Conservation (phyloP, 495 filamentous ascomycete genomes). For the Aspergillus funiculosus region DNA sequence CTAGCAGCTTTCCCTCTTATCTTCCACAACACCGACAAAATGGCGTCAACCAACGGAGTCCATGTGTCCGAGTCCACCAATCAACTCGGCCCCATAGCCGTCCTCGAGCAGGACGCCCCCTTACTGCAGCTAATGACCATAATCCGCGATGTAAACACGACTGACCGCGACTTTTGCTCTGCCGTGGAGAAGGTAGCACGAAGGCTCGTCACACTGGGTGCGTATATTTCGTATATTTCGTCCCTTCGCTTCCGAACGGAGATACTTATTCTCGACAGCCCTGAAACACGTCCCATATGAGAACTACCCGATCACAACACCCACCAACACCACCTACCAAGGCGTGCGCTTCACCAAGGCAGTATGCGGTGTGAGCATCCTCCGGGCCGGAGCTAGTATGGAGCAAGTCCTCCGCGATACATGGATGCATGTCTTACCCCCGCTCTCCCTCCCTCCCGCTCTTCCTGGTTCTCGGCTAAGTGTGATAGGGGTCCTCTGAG, state of each 20-base stretch:
- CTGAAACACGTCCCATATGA: slow-evolving; percentile 15
- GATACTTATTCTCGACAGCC: slow-evolving; percentile 8
- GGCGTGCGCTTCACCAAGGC: slow-evolving; percentile 12
- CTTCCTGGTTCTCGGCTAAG: too few species aligned
- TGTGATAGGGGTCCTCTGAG: slow-evolving; percentile 10
- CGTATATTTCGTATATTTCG: too few species aligned
- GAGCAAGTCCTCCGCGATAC: slow-evolving; percentile 18
- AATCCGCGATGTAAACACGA: slow-evolving; percentile 14
- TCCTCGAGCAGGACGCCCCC: slow-evolving; percentile 15
- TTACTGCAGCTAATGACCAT: slow-evolving; percentile 20
- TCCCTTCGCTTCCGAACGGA: not conserved
- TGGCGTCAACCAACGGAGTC: slow-evolving; percentile 4
- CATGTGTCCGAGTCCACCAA: not conserved
- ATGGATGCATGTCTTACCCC: slow-evolving; percentile 11
- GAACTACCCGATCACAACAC: slow-evolving; percentile 8
- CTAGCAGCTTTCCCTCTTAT: too few species aligned
- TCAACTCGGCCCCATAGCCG: slow-evolving; percentile 1
- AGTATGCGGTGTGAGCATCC: slow-evolving; percentile 20
- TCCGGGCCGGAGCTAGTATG: slow-evolving; percentile 20
- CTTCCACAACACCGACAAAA: too few species aligned
- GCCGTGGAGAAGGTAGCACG: slow-evolving; percentile 16
- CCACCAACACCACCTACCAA: slow-evolving; percentile 9
- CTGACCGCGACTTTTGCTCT: slow-evolving; percentile 9
- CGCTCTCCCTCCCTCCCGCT: too few species aligned
- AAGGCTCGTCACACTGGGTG: slow-evolving; percentile 13